Conservation (phyloP, 331 rosid genomes). For the Malus hybrid region DNA sequence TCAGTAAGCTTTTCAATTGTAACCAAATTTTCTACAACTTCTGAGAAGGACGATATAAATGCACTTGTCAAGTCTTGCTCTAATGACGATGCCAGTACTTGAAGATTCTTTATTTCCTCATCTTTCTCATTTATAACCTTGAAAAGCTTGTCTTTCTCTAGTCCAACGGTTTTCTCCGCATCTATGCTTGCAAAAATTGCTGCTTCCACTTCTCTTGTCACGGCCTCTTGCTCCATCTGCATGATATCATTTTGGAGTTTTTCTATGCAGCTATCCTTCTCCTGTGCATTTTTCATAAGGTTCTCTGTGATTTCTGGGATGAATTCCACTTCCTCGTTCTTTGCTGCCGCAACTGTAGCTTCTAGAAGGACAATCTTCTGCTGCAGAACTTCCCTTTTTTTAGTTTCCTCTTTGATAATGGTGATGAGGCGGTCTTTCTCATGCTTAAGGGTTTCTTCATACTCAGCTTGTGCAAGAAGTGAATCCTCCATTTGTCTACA, state of each 20-base stretch:
- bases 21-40: conserved; percentile 43
- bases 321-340: conserved; percentile 30
- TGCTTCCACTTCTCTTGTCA: conserved; percentile 38
- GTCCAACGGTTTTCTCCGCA: conserved; percentile 33
- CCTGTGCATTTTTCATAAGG: conserved; percentile 21
- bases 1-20: conserved; percentile 32
- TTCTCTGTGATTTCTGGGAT: conserved; percentile 25
- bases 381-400: conserved; percentile 28
- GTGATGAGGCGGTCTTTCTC: conserved; percentile 34
- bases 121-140: conserved; percentile 35
- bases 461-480: conserved; percentile 24
- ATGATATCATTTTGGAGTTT: conserved; percentile 26
- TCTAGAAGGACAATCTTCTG: conserved; percentile 32
- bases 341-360: conserved; percentile 19
- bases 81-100: conserved; percentile 17
- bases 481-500: conserved; percentile 36
- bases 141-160: conserved; percentile 31
- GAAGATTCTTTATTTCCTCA: conserved; percentile 23
- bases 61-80: conserved; percentile 36
- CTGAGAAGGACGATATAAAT: conserved; percentile 27
- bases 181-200: conserved; percentile 27
- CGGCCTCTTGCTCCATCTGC: conserved; percentile 35
- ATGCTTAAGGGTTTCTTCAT: conserved; percentile 26
- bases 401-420: conserved; percentile 28
- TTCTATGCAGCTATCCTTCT: conserved; percentile 39